These are phyloP conservation scores for Haplosporangium sp. DNA, from an alignment of 371 early-diverging fungal species.

Conservation along the genomic window DNA sequence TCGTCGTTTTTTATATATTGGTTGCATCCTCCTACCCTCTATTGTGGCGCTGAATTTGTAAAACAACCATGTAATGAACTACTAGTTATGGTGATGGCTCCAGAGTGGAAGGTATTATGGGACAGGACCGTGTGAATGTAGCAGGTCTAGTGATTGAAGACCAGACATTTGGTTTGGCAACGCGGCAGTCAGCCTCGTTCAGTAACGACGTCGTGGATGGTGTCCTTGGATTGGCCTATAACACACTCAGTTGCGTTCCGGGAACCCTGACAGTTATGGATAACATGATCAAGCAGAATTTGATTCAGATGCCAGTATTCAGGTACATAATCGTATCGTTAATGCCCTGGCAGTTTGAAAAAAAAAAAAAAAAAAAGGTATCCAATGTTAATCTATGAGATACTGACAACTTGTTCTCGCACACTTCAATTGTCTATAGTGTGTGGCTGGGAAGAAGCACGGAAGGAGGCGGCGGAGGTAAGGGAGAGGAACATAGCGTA, in stretches of 20 bases:
- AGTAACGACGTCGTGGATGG: constrained; percentile 58
- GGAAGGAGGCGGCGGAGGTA: constrained; percentile 61
- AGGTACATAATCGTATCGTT: constrained; percentile 22
- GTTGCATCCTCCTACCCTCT: too few relatives aligned
- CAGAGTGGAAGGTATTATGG: constrained; percentile 57
- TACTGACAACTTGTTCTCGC: not conserved
- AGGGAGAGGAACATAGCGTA: not conserved
- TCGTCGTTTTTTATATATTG: not conserved
- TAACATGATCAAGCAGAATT: constrained; percentile 57
- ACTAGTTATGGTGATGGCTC: constrained; percentile 66
- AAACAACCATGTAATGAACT: too few relatives aligned
- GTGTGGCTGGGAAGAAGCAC: constrained; percentile 59
- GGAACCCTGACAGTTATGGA: constrained; percentile 58
- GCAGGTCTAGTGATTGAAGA: constrained; percentile 58
- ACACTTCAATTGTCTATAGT: constrained; percentile 2
- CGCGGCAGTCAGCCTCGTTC: constrained; percentile 48
- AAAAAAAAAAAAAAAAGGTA: not conserved
- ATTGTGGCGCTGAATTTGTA: too few relatives aligned
- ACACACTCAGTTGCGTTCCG: constrained; percentile 54
- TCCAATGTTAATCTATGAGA: not conserved
- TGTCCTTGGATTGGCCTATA: constrained; percentile 58
- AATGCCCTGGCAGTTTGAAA: too few relatives aligned
- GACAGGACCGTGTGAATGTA: constrained; percentile 57
- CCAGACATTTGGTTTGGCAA: constrained; percentile 57
- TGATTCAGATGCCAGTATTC: constrained; percentile 55